Base-by-base conservation (phyloP, 148 eudicot species). In the Selenicereus undatus region DNA sequence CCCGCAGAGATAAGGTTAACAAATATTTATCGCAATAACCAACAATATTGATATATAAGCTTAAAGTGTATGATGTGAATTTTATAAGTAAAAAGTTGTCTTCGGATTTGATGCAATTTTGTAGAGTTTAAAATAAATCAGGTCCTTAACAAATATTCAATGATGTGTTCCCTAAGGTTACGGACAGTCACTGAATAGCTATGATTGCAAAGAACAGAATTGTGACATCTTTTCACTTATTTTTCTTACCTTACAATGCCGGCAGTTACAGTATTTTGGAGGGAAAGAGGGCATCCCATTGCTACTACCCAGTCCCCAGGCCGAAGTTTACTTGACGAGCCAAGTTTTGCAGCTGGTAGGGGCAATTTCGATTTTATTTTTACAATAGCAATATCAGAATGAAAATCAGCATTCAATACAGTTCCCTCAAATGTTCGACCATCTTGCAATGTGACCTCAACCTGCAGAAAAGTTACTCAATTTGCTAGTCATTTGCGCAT, bases 301-400 rank as follows among this genome's bases (percentile, higher is more conserved):
- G 99, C 97, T 83, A 95, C 80, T 80, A 93, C 99, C 98, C 98
- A 93, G 80, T 95, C 99, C 74, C 99, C 99, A 56, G 99, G 97
- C 80, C 97, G 97, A 85, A 95, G 99, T 85, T 87, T 89, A 82
- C 85, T 88, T 45, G 97, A 95, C 68, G 88, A 77, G 66, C 97
- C 97, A 73, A 95, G 91, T 86, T 89, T 91, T 24, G 98, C 98
- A 22, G 88, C 81, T 66, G 98, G 98, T 80, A 95, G 93, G 62
- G 98, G 98, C 85, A 90, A 79, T 83, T 89, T 95, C 3, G 98
- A 89, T 66, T 88, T 91, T 83, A 95, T 93, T 82, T 88, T 95
- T 36, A 95, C 90, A 58, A 95, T 86, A 27, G 98, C 98, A 52
- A 95, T 90, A 90, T 95, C 98, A 72, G 97, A 90, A 91, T 95